Evolutionary conservation across 371 early-diverging fungal species (phyloP).

Genomic region (Rhizomucor pusillus): DNA sequence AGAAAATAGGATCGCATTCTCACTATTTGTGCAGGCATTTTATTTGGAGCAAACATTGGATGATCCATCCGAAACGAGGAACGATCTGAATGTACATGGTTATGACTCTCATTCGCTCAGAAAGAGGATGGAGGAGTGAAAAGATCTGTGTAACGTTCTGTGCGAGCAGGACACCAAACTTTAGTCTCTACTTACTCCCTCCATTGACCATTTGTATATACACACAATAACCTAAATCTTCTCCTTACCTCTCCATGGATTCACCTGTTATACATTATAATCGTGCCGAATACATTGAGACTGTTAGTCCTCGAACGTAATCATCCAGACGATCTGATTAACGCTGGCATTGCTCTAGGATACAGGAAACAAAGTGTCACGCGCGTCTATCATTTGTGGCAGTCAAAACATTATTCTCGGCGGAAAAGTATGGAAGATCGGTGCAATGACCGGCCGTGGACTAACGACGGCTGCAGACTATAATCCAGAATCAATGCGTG

Average conservation of each 20-base stretch:
- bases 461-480: slow-evolving; percentile 57
- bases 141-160: not conserved
- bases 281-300: slow-evolving; percentile 81
- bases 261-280: slow-evolving; percentile 61
- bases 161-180: too few species aligned
- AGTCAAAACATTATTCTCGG: slow-evolving; percentile 95
- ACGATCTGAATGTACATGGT: slow-evolving; percentile 56
- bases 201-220: too few species aligned
- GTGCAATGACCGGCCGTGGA: not conserved
- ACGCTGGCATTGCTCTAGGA: slow-evolving; percentile 49
- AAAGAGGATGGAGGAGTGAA: slow-evolving; percentile 27
- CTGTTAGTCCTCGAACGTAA: slow-evolving; percentile 46
- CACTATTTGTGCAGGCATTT: slow-evolving; percentile 34
- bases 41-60: slow-evolving; percentile 61
- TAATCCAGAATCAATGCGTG: slow-evolving; percentile 87
- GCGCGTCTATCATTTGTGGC: slow-evolving; percentile 88
- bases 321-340: not conserved
- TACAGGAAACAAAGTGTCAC: slow-evolving; percentile 93
- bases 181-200: too few species aligned
- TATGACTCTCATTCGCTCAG: slow-evolving; percentile 44
- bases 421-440: slow-evolving; percentile 66
- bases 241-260: slow-evolving; percentile 67
- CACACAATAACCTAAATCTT: too few species aligned
- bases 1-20: too few species aligned
- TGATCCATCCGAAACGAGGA: slow-evolving; percentile 58